Evolutionary conservation across 2,329 filamentous ascomycete genomes (phyloP), one percentile per base, ranked within the genome.

Genomic region (Xylaria polymorpha): DNA sequence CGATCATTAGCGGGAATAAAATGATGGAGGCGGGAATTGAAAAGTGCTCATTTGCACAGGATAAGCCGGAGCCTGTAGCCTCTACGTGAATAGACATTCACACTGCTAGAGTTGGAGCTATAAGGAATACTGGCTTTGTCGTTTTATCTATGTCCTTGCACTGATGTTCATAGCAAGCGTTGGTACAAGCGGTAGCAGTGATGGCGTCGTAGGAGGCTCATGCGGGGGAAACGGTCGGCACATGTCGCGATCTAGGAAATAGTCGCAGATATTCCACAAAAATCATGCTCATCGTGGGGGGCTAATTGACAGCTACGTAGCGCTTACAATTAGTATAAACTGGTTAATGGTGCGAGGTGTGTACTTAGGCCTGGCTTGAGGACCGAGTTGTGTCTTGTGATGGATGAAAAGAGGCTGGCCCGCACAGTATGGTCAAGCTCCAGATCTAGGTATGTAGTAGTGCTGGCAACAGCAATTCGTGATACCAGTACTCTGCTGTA

Each of bases 11-110:
- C 82, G 96, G 97, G 35, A 93, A 95, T 80, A 90, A 87, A 77
- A 93, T 98, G 83, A 94, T 99, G 86, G 92, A 93, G 58, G 90
- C 91, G 56, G 94, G 92, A 65, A 91, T 95, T 74, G 93, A 96
- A 84, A 91, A 86, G 77, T 85, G 83, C 56, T 87, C 86, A 32
- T 92, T 90, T 79, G 85, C 84, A 50, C 85, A 80, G 73, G 82
- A 84, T 48, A 69, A 67, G 39, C 64, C 77, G 35, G 72, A 75
- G 69, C 61, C 71, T 55, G 46, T 69, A 37, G 60, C 66, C 46
- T 62, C 65, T 55, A 64, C 72, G 59, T 73, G 39, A 64, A 59
- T 43, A 41, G 1, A 41, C 25, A 37, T 44, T 37, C 20, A n/a
- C 22, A 43, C n/a, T 29, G 39, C 44, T 37, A 22, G 22, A 61